Conservation (phyloP, 331 rosid genomes). For the Acacia concinna region DNA sequence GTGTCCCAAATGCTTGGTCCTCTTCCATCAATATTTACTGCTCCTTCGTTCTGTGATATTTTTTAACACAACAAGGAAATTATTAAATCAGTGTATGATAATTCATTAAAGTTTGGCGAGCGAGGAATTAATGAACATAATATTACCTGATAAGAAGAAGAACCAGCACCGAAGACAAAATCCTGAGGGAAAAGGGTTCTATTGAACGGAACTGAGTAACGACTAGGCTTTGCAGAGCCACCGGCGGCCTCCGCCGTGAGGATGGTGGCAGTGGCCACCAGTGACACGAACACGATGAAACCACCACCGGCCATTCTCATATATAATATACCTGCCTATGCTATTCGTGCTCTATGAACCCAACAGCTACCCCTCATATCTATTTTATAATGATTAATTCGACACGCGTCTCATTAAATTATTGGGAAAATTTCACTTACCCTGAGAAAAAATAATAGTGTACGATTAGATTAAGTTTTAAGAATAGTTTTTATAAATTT, state of each 20-base stretch:
- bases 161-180: constrained; percentile 38
- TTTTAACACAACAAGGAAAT: not conserved
- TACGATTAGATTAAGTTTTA: too few species aligned
- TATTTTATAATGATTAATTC: too few species aligned
- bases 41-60: constrained; percentile 40
- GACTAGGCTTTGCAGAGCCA: constrained; percentile 27
- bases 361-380: too few species aligned
- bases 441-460: too few species aligned
- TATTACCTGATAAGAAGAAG: constrained; percentile 42
- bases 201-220: constrained; percentile 28
- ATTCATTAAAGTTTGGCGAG: not conserved
- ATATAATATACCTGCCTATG: not conserved
- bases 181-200: constrained; percentile 35
- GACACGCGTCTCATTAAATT: too few species aligned
- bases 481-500: too few species aligned
- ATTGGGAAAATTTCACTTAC: too few species aligned
- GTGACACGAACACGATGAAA: not conserved
- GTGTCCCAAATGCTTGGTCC: constrained; percentile 52
- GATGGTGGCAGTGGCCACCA: not conserved
- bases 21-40: constrained; percentile 29
- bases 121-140: not conserved
- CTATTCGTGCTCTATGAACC: not conserved
- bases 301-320: not conserved
- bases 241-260: not conserved
- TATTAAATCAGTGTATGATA: not conserved